phyloP scores from a whole-genome alignment of 139 green algal species.

The Micractinium conductrix region DNA sequence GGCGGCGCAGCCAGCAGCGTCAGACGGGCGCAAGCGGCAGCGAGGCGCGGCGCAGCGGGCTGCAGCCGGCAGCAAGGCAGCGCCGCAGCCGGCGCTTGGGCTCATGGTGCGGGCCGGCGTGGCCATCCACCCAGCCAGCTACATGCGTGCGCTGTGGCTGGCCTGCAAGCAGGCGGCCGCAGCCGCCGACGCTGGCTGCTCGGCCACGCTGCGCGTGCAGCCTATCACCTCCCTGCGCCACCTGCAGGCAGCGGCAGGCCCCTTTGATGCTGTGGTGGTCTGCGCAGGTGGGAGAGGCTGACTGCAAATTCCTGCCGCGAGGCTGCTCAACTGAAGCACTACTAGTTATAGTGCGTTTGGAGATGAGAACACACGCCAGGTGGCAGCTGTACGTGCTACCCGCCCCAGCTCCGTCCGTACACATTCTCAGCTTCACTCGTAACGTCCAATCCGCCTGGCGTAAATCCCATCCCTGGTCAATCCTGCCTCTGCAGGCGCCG shows the following conservation, averaged over 20 bases:
- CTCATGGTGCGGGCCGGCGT: slow-evolving; percentile 2
- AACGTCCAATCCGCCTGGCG: no score
- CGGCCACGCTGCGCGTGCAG: slow-evolving; percentile 24
- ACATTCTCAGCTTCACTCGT: no score
- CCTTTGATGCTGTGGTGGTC: slow-evolving; percentile 67
- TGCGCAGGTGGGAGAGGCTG: no score
- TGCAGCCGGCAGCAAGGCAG: no score
- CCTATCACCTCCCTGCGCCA: slow-evolving; percentile 51
- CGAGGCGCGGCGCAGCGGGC: neutral
- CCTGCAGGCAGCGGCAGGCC: slow-evolving; percentile 41
- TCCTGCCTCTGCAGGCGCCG: slow-evolving; percentile 76
- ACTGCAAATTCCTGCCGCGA: no score
- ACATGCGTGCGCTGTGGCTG: slow-evolving; percentile 62
- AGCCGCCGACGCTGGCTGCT: slow-evolving; percentile 10
- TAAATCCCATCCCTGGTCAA: no score
- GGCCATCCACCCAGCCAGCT: slow-evolving; percentile 10
- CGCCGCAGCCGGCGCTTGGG: neutral
- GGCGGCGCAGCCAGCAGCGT: neutral
- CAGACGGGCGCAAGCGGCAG: neutral
- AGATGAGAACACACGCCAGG: no score
- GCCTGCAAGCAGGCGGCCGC: slow-evolving; percentile 52
- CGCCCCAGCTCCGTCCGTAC: no score
- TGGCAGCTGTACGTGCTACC: no score
- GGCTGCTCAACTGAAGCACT: no score
- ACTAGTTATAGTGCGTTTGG: no score